These are phyloP conservation scores for Fusarium fracticaudum DNA, from an alignment of 2,329 filamentous ascomycete species.

Conservation along the genomic window DNA sequence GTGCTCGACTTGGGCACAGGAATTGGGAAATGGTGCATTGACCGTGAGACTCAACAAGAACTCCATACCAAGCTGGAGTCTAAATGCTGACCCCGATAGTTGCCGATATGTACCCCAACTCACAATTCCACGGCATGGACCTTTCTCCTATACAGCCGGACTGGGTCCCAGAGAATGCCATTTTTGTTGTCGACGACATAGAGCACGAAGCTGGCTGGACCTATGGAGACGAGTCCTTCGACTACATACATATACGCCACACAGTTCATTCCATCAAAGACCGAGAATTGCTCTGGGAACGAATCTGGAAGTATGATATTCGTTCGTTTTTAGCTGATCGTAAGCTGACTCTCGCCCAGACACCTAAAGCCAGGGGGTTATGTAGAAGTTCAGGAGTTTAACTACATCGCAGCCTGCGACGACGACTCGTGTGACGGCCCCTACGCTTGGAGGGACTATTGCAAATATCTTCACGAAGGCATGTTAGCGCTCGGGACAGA, in stretches of 20 bases:
- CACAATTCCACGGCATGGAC: conserved; percentile 59
- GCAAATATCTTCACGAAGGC: conserved; percentile 52
- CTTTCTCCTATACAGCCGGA: conserved; percentile 63
- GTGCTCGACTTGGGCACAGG: no score
- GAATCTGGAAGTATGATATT: conserved; percentile 53
- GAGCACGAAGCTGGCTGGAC: conserved; percentile 62
- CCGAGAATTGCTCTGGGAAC: conserved; percentile 51
- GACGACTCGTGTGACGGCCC: conserved; percentile 55
- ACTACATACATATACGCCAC: conserved; percentile 61
- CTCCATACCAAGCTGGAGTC: not conserved
- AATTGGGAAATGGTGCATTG: conserved; percentile 59
- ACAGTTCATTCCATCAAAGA: conserved; percentile 57
- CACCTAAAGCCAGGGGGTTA: conserved; percentile 63
- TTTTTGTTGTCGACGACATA: conserved; percentile 62
- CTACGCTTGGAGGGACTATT: conserved; percentile 60
- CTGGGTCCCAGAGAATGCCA: conserved; percentile 61
- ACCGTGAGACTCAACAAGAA: conserved; percentile 52
- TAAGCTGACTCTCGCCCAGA: conserved; percentile 41
- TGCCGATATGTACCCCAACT: conserved; percentile 57
- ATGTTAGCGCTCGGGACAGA: conserved; percentile 55
- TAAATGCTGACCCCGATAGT: conserved; percentile 47
- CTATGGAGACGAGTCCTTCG: conserved; percentile 56
- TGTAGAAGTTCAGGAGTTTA: conserved; percentile 60
- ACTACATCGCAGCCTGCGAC: conserved; percentile 54
- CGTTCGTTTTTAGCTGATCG: not conserved